Base-by-base conservation (phyloP, 305 asterid genomes). In the Galium porrigens region DNA sequence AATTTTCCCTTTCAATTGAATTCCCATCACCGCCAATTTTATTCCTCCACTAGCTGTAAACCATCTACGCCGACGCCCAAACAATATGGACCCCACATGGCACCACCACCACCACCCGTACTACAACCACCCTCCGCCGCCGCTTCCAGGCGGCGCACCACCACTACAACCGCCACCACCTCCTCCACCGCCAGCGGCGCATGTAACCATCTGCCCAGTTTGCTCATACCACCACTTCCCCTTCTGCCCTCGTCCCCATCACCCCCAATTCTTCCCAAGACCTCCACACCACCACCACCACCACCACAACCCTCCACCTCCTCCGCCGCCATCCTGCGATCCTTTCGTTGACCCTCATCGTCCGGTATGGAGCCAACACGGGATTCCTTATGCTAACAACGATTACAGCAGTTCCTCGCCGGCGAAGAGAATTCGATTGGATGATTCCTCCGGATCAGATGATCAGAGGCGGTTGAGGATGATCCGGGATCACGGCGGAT, bases 221-320 rank as follows among this genome's bases (percentile, higher is more conserved):
- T 91, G 98, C 73, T 82, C 85, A 17, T 70, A 72, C 67, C 64
- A 84, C n/a, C 96, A 91, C 86, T 86, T 79, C 74, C 98, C 98
- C 0, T 84, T 82, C 72, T 91, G 98, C 80, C 85, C 83, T 64
- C 81, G 80, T 44, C 86, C 78, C 56, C 78, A 80, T 80, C 77
- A 7, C 37, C 78, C 86, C 67, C 86, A 84, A 66, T 80, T 80
- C 68, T 81, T 65, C 76, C 80, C 74, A 22, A 65, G 58, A 66
- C 76, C 77, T 39, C 83, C 54, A 5, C 85, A 79, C 0, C 77
- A 18, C 75, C 81, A 27, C 0, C 77, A 73, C 15, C 6, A 46
- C 83, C 85, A 10, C 85, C 73, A 11, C 72, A 54, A 18, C 75
- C 82, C 5, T 44, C 51, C 17, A 5, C 75, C 68, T 8, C 79